A percentile compares a stretch with the other conserved stretches of the same genome.
These are phyloP conservation scores for Ramaria rubella DNA, from an alignment of 768 basidiomycete species.

Conservation along the genomic window DNA sequence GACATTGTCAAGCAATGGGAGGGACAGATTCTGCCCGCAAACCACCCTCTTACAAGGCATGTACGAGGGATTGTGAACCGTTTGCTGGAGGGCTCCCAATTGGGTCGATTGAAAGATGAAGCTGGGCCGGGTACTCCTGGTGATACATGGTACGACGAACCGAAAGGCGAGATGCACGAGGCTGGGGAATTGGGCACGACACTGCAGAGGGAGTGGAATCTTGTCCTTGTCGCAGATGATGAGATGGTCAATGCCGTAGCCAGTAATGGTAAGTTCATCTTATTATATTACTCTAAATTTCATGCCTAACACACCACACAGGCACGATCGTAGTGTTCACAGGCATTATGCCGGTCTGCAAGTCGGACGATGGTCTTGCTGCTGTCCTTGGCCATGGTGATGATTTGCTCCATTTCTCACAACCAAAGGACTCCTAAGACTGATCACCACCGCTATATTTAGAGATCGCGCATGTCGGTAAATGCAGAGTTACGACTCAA, in stretches of 20 bases:
- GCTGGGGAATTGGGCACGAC: constrained; percentile 18
- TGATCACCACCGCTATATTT: constrained; percentile 5
- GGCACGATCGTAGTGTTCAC: constrained; percentile 84
- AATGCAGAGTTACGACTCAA: constrained; percentile 13
- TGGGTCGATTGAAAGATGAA: constrained; percentile 51
- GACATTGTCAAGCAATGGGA: constrained; percentile 48
- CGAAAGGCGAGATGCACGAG: not conserved
- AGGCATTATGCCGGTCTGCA: constrained; percentile 74
- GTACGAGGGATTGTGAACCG: constrained; percentile 64
- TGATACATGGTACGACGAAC: constrained; percentile 21
- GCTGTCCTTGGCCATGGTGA: constrained; percentile 80
- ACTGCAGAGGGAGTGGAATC: constrained; percentile 42
- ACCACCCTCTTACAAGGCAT: constrained; percentile 58
- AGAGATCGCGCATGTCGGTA: constrained; percentile 82
- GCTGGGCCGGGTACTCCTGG: constrained; percentile 19
- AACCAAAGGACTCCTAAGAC: not conserved
- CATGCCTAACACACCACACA: constrained; percentile 17
- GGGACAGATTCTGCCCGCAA: constrained; percentile 51
- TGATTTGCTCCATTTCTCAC: not conserved
- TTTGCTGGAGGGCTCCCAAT: constrained; percentile 63
- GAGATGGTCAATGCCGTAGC: constrained; percentile 72
- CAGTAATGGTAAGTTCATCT: constrained; percentile 44
- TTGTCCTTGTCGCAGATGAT: constrained; percentile 71
- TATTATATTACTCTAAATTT: constrained; percentile 1
- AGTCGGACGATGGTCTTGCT: constrained; percentile 76